These are phyloP conservation scores for Ananas comosus DNA, from an alignment of 176 grass and related monocot species.

Conservation along the genomic window DNA sequence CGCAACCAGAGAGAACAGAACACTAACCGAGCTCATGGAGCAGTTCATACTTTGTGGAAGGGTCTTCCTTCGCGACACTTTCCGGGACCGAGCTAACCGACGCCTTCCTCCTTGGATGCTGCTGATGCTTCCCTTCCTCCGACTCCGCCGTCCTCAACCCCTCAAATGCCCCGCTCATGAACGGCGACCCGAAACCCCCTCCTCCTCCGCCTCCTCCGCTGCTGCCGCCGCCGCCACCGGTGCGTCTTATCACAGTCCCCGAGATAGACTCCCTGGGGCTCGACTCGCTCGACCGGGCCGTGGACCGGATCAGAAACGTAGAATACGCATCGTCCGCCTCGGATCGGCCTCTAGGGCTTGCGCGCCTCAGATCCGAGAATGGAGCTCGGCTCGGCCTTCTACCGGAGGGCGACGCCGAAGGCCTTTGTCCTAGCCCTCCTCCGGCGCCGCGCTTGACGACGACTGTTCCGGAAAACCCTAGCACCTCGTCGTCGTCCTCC, in stretches of 20 bases:
- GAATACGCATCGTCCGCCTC: constrained; percentile 48
- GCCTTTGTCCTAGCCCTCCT: constrained; percentile 14
- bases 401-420: constrained; percentile 14
- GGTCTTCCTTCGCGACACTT: constrained; percentile 71
- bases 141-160: constrained; percentile 24
- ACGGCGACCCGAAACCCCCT: constrained; percentile 70
- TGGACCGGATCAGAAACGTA: constrained; percentile 51
- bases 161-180: constrained; percentile 41
- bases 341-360: constrained; percentile 30
- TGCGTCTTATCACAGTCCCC: constrained; percentile 30
- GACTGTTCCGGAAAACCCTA: constrained; percentile 46
- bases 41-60: constrained; percentile 89
- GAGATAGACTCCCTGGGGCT: constrained; percentile 37
- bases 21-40: constrained; percentile 92
- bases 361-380: constrained; percentile 60
- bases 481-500: constrained; percentile 28
- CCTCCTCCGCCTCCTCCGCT: constrained; percentile 31
- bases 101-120: constrained; percentile 52
- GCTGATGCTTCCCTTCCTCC: constrained; percentile 39
- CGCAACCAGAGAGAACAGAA: not conserved
- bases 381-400: constrained; percentile 34
- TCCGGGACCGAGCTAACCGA: constrained; percentile 84
- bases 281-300: constrained; percentile 17
- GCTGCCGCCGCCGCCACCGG: constrained; percentile 21
- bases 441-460: constrained; percentile 48